These are phyloP conservation scores for Phaffomyces thermotolerans DNA, from an alignment of 805 yeast genomes.

Conservation along the genomic window DNA sequence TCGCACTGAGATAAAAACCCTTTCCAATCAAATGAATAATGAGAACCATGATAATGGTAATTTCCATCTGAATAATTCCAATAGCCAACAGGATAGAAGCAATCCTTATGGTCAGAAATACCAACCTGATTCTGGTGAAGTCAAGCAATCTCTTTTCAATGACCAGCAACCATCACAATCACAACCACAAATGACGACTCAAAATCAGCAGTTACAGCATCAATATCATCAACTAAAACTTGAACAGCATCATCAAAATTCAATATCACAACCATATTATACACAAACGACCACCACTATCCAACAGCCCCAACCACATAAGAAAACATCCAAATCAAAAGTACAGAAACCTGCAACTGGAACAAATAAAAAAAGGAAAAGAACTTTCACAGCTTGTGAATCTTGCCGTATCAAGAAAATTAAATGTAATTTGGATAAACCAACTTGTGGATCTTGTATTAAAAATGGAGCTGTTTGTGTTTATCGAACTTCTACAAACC, in stretches of 20 bases:
- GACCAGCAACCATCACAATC: neutral
- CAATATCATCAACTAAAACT: neutral
- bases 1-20: too few relatives aligned
- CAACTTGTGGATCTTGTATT: slow-evolving; percentile 38
- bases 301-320: neutral
- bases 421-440: slow-evolving; percentile 40
- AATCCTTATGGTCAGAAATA: too few relatives aligned
- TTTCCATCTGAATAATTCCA: too few relatives aligned
- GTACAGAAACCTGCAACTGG: neutral
- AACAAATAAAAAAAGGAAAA: slow-evolving; percentile 9
- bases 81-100: too few relatives aligned
- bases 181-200: slow-evolving; percentile 1
- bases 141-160: neutral
- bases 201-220: neutral
- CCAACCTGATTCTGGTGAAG: too few relatives aligned
- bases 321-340: neutral
- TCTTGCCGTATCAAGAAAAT: slow-evolving; percentile 39
- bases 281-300: neutral
- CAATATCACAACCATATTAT: neutral
- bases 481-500: slow-evolving; percentile 10
- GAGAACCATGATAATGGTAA: too few relatives aligned
- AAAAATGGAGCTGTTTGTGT: slow-evolving; percentile 13
- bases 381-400: slow-evolving; percentile 29
- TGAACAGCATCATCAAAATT: neutral
- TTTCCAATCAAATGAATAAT: too few relatives aligned